phyloP scores from a whole-genome alignment of 1,139 yeast species.

The Waltiozyma solani region DNA sequence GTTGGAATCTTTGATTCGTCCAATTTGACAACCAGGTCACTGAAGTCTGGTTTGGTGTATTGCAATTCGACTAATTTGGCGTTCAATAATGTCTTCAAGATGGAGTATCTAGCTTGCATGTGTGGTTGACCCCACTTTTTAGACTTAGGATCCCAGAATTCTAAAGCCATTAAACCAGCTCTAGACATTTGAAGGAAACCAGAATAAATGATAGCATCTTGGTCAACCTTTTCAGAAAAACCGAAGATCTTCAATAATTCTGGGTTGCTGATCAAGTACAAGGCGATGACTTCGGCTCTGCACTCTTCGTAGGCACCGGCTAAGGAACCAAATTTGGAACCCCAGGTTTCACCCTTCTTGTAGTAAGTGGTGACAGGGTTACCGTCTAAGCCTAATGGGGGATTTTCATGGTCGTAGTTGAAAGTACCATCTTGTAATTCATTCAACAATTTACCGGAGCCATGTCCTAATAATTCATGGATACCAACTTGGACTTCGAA shows the following conservation, averaged over 20 bases:
- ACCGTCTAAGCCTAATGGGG: slow-evolving; percentile 47
- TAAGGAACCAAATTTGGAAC: slow-evolving; percentile 67
- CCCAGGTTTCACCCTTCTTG: slow-evolving; percentile 82
- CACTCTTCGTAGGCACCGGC: slow-evolving; percentile 91
- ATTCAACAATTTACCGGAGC: slow-evolving; percentile 71
- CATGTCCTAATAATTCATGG: slow-evolving; percentile 89
- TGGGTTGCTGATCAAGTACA: slow-evolving; percentile 63
- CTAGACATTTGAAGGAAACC: slow-evolving; percentile 78
- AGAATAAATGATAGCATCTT: slow-evolving; percentile 51
- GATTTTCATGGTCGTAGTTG: slow-evolving; percentile 57
- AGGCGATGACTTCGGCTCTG: slow-evolving; percentile 85
- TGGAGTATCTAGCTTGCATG: slow-evolving; percentile 86
- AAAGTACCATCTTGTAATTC: slow-evolving; percentile 53
- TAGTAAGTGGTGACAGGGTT: slow-evolving; percentile 59
- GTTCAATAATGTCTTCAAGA: slow-evolving; percentile 61
- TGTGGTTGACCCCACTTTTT: slow-evolving; percentile 94
- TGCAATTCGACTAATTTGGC: slow-evolving; percentile 52
- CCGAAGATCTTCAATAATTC: slow-evolving; percentile 68
- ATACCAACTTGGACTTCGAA: slow-evolving; percentile 91
- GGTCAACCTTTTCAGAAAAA: slow-evolving; percentile 43
- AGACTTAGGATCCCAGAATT: slow-evolving; percentile 77
- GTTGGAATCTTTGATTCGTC: slow-evolving; percentile 53
- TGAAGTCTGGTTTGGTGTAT: slow-evolving; percentile 34
- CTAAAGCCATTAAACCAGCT: slow-evolving; percentile 75
- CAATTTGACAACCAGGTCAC: slow-evolving; percentile 50